Base-by-base conservation (phyloP, 2,329 filamentous ascomycete genomes). In the Monosporascus ibericus region DNA sequence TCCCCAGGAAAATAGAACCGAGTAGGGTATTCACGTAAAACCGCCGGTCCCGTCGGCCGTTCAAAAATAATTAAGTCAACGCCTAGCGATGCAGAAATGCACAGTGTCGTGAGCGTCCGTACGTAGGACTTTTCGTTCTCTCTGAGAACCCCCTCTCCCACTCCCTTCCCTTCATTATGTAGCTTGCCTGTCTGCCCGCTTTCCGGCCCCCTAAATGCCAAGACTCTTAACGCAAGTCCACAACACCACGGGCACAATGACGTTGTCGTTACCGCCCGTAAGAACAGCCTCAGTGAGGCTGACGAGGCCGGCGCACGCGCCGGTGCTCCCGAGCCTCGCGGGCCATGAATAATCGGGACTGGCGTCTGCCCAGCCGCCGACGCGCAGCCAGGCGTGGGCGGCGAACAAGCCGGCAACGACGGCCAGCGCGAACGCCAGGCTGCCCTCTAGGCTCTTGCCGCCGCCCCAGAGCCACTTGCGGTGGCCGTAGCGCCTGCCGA, bases 221-320 rank as follows among this genome's bases (percentile, higher is more conserved):
- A 92, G 70, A 20, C 89, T 90, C 70, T 92, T 88, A 39, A 96
- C 91, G 63, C 95, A 85, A 54, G 92, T 81, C 94, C 94, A 99
- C 55, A 99, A 72, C 48, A 95, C 85, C 52, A 99, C 84, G 4
- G 94, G 94, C 58, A 97, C 92, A 58, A 97, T 86, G 18, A 99
- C 94, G 75, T 99, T 99, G 76, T 99, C 94, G 70, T 99, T 99
- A 30, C 92, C 94, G 2, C 94, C 94, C 15, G 94, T 97, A 58
- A 99, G 74, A 47, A 96, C 92, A 25, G 94, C 92, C 74, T 99
- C 94, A 49, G 94, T 95, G 60, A 96, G 77, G 70, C 92, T 96
- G 27, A 92, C 90, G 53, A 91, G 82, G 42, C 80, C 79, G 6
- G 88, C 91, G 58, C 91, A 95, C 47, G 88, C 65, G 5, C 77